Evolutionary conservation across 495 filamentous ascomycete genomes (phyloP).

Genomic region (Cryomyces minteri): DNA sequence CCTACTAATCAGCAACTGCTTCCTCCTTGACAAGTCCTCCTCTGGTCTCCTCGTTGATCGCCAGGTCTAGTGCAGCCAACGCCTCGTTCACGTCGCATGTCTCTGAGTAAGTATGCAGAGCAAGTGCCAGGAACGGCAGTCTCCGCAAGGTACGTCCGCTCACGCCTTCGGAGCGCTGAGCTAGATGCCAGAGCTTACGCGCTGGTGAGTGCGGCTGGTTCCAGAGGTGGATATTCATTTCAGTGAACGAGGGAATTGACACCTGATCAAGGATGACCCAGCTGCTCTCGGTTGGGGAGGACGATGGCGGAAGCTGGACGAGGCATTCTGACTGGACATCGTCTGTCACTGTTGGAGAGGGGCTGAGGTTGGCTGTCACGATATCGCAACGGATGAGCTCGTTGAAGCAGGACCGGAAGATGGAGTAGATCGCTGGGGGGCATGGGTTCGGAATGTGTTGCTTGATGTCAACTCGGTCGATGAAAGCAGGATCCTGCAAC

Average conservation of each 20-base stretch:
- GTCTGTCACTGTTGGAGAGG: background rate
- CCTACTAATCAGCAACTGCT: no score
- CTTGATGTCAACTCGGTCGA: slow-evolving; percentile 36
- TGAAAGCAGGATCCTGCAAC: slow-evolving; percentile 27
- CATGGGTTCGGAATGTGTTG: slow-evolving; percentile 26
- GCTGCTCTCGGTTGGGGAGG: background rate
- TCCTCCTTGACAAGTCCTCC: no score
- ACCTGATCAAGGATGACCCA: background rate
- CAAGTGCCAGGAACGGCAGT: slow-evolving; percentile 17
- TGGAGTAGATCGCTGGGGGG: slow-evolving; percentile 30
- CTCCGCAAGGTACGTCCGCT: slow-evolving; percentile 19
- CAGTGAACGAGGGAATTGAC: slow-evolving; percentile 4
- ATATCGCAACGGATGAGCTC: slow-evolving; percentile 27
- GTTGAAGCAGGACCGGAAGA: slow-evolving; percentile 29
- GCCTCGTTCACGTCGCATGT: no score
- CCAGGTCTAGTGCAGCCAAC: no score
- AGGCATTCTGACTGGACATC: background rate
- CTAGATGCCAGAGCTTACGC: slow-evolving; percentile 3
- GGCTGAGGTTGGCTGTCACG: background rate
- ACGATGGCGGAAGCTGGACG: background rate
- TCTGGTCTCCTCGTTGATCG: no score
- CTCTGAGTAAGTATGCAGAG: slow-evolving; percentile 11
- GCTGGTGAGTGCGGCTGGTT: slow-evolving; percentile 2
- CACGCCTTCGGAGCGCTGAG: slow-evolving; percentile 9
- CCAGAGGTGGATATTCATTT: slow-evolving; percentile 4